phyloP scores from a whole-genome alignment of 192 early-diverging fungal genomes.

The Coemansia aciculifera region DNA sequence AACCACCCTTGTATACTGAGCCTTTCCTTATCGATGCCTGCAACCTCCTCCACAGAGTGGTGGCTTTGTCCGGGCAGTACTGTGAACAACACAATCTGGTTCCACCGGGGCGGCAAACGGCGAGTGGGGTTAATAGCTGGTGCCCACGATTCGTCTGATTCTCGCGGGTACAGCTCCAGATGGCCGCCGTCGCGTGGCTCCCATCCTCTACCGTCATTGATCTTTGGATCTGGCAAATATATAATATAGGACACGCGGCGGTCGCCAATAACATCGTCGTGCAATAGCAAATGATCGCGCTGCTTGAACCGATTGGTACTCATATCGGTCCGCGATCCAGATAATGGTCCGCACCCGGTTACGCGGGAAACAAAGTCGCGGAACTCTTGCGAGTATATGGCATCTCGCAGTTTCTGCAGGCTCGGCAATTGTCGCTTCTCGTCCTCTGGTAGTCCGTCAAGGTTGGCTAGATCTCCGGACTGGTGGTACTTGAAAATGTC shows the following conservation, averaged over 20 bases:
- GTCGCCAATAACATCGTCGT: constrained; percentile 82
- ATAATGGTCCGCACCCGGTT: constrained; percentile 70
- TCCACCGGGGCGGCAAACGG: constrained; percentile 65
- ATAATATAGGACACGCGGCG: constrained; percentile 76
- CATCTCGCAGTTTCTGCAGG: constrained; percentile 66
- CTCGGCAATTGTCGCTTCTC: constrained; percentile 61
- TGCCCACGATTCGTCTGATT: constrained; percentile 56
- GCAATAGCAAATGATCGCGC: constrained; percentile 74
- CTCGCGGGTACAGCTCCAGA: constrained; percentile 74
- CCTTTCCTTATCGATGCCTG: constrained; percentile 55
- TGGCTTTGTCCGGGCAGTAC: constrained; percentile 78
- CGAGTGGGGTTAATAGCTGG: constrained; percentile 65
- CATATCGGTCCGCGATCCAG: constrained; percentile 69
- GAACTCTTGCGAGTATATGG: constrained; percentile 74
- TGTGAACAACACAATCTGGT: constrained; percentile 76
- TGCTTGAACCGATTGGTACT: constrained; percentile 69
- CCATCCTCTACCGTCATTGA: constrained; percentile 56
- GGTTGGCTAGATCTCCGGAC: constrained; percentile 80
- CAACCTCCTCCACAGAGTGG: constrained; percentile 79
- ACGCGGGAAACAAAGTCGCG: constrained; percentile 64
- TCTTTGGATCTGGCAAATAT: constrained; percentile 68
- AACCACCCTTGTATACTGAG: constrained; percentile 78
- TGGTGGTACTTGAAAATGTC: constrained; percentile 83
- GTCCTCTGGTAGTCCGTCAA: constrained; percentile 66
- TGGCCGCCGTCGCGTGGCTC: constrained; percentile 66